Evolutionary conservation across 1,284 basidiomycete genomes (phyloP).

Genomic region (Ganoderma lingzhi): DNA sequence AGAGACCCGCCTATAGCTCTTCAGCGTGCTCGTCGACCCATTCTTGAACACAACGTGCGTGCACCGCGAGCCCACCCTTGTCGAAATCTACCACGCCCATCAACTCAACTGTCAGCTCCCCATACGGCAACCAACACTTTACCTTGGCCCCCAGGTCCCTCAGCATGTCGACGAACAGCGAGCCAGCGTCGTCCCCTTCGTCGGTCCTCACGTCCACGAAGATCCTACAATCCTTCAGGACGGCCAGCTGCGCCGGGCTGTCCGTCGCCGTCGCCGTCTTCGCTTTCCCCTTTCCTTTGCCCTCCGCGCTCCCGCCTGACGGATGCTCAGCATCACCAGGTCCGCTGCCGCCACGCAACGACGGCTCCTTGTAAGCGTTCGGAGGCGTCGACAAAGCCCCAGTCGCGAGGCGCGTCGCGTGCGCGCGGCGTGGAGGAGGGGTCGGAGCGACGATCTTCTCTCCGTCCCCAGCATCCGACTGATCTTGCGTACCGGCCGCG

Average conservation of each 20-base stretch:
- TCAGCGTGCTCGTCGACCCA: conserved; percentile 80
- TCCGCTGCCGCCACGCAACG: conserved; percentile 7
- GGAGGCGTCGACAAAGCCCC: conserved; percentile 30
- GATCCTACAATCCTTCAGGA: conserved; percentile 81
- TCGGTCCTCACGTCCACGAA: conserved; percentile 92
- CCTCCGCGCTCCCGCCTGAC: conserved; percentile 15
- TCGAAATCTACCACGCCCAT: conserved; percentile 55
- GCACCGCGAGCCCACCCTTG: conserved; percentile 75
- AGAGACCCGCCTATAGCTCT: conserved; percentile 66
- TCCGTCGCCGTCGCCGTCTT: conserved; percentile 48
- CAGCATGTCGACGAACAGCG: conserved; percentile 89
- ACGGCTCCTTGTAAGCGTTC: conserved; percentile 20
- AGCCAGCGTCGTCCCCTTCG: conserved; percentile 86
- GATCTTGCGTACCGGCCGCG: background rate
- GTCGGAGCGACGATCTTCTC: conserved; percentile 19
- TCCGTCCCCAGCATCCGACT: background rate
- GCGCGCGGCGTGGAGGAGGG: conserved; percentile 18
- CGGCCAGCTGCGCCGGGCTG: conserved; percentile 45
- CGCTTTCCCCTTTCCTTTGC: conserved; percentile 40
- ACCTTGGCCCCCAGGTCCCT: conserved; percentile 86
- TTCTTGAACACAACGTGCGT: conserved; percentile 95
- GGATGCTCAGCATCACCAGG: conserved; percentile 3
- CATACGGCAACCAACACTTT: conserved; percentile 35
- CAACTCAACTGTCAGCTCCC: background rate
- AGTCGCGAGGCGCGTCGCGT: conserved; percentile 30